Percentiles rank a stretch among this genome's conserved stretches.
phyloP scores from a whole-genome alignment of 176 grass and related monocot species.

The Raddia guianensis region DNA sequence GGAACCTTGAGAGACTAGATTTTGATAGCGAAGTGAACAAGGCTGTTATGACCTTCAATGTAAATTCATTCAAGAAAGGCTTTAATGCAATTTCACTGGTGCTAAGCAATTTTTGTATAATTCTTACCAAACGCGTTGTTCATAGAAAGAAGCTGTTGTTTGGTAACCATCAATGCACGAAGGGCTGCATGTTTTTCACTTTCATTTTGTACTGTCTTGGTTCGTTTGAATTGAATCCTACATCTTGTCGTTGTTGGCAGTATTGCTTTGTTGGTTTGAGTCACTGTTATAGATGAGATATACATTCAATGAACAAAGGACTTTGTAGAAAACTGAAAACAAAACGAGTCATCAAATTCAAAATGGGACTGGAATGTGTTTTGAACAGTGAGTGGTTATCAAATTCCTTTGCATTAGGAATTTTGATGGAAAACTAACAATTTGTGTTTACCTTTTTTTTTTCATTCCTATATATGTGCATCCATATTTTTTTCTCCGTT shows the following conservation, averaged over 20 bases:
- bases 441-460: too few species aligned
- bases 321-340: too few species aligned
- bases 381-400: neutral
- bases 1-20: constrained; percentile 28
- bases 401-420: neutral
- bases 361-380: neutral
- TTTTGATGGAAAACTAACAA: neutral
- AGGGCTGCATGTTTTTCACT: neutral
- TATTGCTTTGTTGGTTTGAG: neutral
- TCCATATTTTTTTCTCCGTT: neutral
- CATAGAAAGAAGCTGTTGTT: constrained; percentile 18
- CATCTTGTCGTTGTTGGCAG: neutral
- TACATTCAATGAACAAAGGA: too few species aligned
- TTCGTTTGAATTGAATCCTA: neutral
- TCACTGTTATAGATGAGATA: neutral
- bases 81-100: constrained; percentile 3
- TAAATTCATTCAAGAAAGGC: constrained; percentile 14
- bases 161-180: neutral
- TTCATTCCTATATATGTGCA: neutral
- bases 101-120: constrained; percentile 36
- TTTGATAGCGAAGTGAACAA: constrained; percentile 29
- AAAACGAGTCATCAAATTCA: too few species aligned
- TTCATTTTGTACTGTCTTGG: neutral
- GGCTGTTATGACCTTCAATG: neutral
- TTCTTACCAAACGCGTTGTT: constrained; percentile 24